Evolutionary conservation across 306 rosid genomes (phyloP).

Genomic region (Citrullus mucosospermus): DNA sequence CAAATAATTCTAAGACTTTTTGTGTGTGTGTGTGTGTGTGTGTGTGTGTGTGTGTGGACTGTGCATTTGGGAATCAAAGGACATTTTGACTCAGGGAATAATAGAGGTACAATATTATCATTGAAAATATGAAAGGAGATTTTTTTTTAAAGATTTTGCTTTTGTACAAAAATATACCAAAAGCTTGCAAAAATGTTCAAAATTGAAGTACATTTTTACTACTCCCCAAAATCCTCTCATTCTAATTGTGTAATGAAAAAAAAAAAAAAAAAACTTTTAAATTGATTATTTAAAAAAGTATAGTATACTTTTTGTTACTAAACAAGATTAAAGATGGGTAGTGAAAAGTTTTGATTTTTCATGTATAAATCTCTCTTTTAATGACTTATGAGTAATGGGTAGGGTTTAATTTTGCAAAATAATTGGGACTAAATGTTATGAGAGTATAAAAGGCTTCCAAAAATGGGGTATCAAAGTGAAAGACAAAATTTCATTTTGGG

Average conservation of each 20-base stretch:
- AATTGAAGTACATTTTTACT: not conserved
- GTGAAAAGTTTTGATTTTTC: not conserved
- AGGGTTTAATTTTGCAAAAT: not conserved
- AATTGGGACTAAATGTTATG: too few relatives aligned
- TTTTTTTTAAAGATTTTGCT: not conserved
- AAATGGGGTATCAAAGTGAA: not conserved
- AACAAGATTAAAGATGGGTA: not conserved
- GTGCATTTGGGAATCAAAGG: conserved; percentile 8
- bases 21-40: not conserved
- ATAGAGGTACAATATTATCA: conserved; percentile 25
- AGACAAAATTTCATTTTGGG: not conserved
- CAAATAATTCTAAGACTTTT: not conserved
- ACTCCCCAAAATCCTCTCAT: not conserved
- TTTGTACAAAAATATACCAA: not conserved
- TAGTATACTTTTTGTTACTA: not conserved
- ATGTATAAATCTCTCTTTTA: not conserved
- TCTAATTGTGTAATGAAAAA: not conserved
- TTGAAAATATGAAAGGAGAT: conserved; percentile 10
- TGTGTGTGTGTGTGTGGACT: not conserved
- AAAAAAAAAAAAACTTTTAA: too few relatives aligned
- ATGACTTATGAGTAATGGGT: not conserved
- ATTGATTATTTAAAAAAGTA: not conserved
- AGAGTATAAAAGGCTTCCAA: not conserved
- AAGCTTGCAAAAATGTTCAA: not conserved
- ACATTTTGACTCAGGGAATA: conserved; percentile 35